A percentile compares a stretch with the other conserved stretches of the same genome.
Evolutionary conservation across 2,329 filamentous ascomycete species (phyloP).

Genomic region (Trichoderma harzianum): DNA sequence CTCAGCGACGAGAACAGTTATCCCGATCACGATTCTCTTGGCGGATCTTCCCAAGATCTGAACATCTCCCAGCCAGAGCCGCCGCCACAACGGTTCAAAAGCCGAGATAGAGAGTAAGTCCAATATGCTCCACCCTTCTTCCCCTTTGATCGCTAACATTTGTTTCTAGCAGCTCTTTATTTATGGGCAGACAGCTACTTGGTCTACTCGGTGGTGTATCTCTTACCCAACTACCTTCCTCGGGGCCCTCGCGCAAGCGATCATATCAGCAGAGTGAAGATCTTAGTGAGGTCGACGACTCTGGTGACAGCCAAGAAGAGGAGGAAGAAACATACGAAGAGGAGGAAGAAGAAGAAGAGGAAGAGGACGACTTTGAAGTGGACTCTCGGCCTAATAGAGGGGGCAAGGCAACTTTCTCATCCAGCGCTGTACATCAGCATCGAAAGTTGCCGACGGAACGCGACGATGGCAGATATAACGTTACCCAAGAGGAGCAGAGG

Average conservation of each 20-base stretch:
- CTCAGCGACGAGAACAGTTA: neutral
- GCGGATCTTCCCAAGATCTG: neutral
- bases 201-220: neutral
- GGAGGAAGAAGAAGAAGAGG: constrained; percentile 17
- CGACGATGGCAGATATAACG: neutral
- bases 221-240: neutral
- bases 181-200: neutral
- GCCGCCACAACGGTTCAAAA: neutral
- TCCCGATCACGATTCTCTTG: neutral
- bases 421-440: neutral
- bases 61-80: neutral
- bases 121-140: neutral
- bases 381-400: constrained; percentile 29
- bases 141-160: neutral
- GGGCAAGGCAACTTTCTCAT: neutral
- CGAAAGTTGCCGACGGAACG: neutral
- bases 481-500: neutral
- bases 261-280: neutral
- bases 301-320: neutral
- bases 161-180: neutral
- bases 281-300: neutral
- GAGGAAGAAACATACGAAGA: neutral
- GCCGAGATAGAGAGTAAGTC: neutral
- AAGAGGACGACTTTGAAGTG: constrained; percentile 29
- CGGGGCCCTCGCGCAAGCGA: neutral